Conservation (phyloP, 164 flowering plant species). For the Platanus orientalis region DNA sequence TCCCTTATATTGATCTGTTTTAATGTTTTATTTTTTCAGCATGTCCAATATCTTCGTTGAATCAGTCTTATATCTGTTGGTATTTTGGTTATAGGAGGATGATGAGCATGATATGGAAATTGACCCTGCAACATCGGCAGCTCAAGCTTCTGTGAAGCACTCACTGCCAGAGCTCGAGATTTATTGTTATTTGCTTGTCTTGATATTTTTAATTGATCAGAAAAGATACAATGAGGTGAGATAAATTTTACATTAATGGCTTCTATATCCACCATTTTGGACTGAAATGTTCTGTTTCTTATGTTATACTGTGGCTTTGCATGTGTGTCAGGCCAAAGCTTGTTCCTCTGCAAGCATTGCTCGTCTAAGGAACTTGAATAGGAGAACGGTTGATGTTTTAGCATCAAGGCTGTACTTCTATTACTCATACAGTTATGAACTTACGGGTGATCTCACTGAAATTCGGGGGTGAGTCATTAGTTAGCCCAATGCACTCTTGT, state of each 20-base stretch:
- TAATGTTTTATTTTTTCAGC: neutral
- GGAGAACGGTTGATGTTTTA: slow-evolving; percentile 85
- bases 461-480: slow-evolving; percentile 71
- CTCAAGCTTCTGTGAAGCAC: slow-evolving; percentile 52
- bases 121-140: slow-evolving; percentile 67
- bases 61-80: neutral
- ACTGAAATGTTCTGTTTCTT: neutral
- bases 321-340: slow-evolving; percentile 68
- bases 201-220: slow-evolving; percentile 87
- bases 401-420: slow-evolving; percentile 87
- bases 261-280: neutral
- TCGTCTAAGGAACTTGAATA: slow-evolving; percentile 68
- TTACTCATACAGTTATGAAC: slow-evolving; percentile 83
- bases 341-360: slow-evolving; percentile 83
- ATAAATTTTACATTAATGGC: neutral
- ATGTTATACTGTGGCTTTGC: neutral
- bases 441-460: slow-evolving; percentile 90
- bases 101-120: slow-evolving; percentile 91
- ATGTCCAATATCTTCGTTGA: neutral
- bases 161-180: slow-evolving; percentile 83
- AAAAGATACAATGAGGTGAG: slow-evolving; percentile 70
- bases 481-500: neutral
- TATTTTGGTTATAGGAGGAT: slow-evolving; percentile 43
- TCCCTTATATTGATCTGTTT: neutral
- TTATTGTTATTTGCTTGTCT: slow-evolving; percentile 72